Conservation (phyloP, 495 filamentous ascomycete genomes). For the Lasiosphaeria miniovina region DNA sequence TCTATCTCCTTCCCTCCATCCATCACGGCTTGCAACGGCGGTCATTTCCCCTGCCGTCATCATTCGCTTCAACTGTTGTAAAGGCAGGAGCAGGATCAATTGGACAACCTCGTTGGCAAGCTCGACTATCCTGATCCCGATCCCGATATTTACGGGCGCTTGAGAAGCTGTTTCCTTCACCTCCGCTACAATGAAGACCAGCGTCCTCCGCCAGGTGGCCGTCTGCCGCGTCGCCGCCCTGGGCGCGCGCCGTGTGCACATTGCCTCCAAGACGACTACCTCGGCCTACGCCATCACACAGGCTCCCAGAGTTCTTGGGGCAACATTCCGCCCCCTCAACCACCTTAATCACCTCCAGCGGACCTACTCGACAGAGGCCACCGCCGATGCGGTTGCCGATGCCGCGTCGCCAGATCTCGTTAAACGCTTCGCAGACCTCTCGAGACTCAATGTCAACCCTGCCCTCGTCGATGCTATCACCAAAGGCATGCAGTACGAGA, state of each 20-base stretch:
- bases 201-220: constrained; percentile 29
- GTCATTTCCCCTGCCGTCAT: constrained; percentile 2
- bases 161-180: not conserved
- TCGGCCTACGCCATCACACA: constrained; percentile 18
- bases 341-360: constrained; percentile 19
- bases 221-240: constrained; percentile 25
- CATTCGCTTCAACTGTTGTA: constrained; percentile 1
- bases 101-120: constrained; percentile 12
- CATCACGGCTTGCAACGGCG: constrained; percentile 11
- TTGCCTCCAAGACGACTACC: constrained; percentile 22
- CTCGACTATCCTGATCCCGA: not conserved
- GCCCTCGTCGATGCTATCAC: constrained; percentile 68
- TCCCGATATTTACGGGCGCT: too few relatives aligned
- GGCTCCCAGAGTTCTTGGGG: constrained; percentile 11
- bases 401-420: constrained; percentile 32
- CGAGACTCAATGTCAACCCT: constrained; percentile 56
- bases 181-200: constrained; percentile 25
- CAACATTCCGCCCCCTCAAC: constrained; percentile 19
- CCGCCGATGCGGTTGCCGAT: constrained; percentile 14
- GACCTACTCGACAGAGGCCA: constrained; percentile 39
- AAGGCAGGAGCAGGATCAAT: constrained; percentile 5
- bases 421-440: constrained; percentile 70
- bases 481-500: constrained; percentile 67
- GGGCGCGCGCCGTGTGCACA: constrained; percentile 22
- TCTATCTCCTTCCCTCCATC: constrained; percentile 2